Percentiles rank a stretch among this genome's conserved stretches.
These are phyloP conservation scores for Colletotrichum sublineola DNA, from an alignment of 2,329 filamentous ascomycete genomes.

Conservation along the genomic window DNA sequence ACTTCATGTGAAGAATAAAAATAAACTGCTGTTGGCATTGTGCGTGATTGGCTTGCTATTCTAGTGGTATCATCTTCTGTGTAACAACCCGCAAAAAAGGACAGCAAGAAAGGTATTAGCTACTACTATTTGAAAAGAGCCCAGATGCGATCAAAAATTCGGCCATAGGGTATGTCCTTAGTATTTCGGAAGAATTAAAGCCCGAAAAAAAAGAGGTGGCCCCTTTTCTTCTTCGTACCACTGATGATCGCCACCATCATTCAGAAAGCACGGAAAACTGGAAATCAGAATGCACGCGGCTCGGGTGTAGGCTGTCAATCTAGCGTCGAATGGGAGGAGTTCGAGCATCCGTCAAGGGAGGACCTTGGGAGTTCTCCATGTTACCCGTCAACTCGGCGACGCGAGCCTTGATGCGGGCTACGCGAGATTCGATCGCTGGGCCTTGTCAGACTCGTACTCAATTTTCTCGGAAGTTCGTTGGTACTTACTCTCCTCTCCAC, in stretches of 20 bases:
- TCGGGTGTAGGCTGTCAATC: conserved; percentile 3
- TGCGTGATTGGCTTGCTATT: conserved; percentile 41
- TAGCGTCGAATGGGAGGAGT: conserved; percentile 38
- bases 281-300: background rate
- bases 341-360: conserved; percentile 45
- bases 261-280: conserved; percentile 6
- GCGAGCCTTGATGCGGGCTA: conserved; percentile 96
- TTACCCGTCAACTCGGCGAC: conserved; percentile 94
- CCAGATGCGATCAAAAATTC: conserved; percentile 29
- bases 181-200: conserved; percentile 25
- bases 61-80: conserved; percentile 45
- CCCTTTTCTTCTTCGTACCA: conserved; percentile 9
- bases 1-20: background rate
- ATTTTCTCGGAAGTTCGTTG: background rate
- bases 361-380: conserved; percentile 71
- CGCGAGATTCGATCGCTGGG: conserved; percentile 93
- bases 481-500: conserved; percentile 90
- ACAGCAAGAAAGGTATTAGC: conserved; percentile 37
- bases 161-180: conserved; percentile 14
- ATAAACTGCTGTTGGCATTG: conserved; percentile 31
- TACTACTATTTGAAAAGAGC: conserved; percentile 19
- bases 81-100: conserved; percentile 41
- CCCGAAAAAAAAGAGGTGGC: conserved; percentile 21
- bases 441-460: conserved; percentile 45
- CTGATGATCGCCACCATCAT: conserved; percentile 17